Conservation (phyloP, 164 flowering plant genomes). For the Platanus orientalis region DNA sequence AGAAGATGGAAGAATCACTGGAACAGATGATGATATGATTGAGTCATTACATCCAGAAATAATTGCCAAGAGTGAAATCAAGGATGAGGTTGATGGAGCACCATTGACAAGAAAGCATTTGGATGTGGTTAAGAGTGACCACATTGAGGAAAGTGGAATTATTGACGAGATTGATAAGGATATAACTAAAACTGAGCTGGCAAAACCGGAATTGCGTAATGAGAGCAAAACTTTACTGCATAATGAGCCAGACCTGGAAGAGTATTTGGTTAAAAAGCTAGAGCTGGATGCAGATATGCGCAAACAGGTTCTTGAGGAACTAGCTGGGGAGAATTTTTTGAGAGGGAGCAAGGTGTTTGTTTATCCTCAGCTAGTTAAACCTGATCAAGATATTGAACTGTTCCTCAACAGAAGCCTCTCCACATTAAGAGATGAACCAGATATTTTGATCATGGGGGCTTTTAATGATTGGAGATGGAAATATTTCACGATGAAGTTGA, state of each 20-base stretch:
- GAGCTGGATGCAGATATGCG: constrained; percentile 42
- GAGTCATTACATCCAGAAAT: not conserved
- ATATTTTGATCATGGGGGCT: constrained; percentile 82
- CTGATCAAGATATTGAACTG: constrained; percentile 68
- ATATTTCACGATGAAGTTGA: constrained; percentile 62
- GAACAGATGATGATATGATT: constrained; percentile 12
- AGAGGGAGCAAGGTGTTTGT: constrained; percentile 57
- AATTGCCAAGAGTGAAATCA: not conserved
- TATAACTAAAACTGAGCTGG: constrained; percentile 10
- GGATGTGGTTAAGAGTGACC: not conserved
- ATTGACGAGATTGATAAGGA: constrained; percentile 14
- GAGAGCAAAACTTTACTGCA: constrained; percentile 4
- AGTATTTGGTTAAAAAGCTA: constrained; percentile 22
- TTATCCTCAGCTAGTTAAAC: constrained; percentile 64
- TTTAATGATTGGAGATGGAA: constrained; percentile 97
- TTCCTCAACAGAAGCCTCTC: constrained; percentile 73
- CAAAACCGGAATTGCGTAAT: constrained; percentile 6
- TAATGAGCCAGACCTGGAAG: constrained; percentile 20
- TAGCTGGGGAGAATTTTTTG: constrained; percentile 53
- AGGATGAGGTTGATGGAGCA: not conserved
- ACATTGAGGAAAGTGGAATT: constrained; percentile 11
- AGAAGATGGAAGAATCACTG: too few species aligned
- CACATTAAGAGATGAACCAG: constrained; percentile 56
- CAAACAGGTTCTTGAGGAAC: constrained; percentile 44
- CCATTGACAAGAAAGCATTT: not conserved